Evolutionary conservation across 257 asterid genomes (phyloP).

Genomic region (Nicotiana paniculata): DNA sequence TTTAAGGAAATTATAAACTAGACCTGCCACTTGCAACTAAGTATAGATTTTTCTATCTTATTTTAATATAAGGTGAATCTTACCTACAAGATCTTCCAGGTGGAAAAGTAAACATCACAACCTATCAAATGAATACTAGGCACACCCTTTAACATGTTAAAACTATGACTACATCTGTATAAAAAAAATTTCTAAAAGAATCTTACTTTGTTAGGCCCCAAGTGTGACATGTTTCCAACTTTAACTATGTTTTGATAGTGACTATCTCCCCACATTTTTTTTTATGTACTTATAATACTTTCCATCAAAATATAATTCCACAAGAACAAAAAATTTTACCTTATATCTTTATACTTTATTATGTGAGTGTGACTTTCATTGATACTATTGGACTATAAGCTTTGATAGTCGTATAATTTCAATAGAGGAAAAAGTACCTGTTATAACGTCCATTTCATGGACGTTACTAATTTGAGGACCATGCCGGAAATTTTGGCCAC

Average conservation of each 20-base stretch:
- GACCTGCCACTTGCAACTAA: slow-evolving; percentile 21
- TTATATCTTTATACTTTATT: too few relatives aligned
- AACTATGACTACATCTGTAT: neutral
- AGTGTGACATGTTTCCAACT: slow-evolving; percentile 6
- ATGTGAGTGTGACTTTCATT: neutral
- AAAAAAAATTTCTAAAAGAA: neutral
- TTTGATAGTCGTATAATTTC: neutral
- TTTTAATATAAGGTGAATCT: slow-evolving; percentile 11
- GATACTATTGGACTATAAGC: neutral
- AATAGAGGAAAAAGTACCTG: slow-evolving; percentile 32
- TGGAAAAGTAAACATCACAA: neutral
- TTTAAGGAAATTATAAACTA: neutral
- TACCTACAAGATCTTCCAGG: slow-evolving; percentile 24
- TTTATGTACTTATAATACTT: neutral
- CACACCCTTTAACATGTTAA: neutral
- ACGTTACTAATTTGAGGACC: slow-evolving; percentile 80
- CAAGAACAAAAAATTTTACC: neutral
- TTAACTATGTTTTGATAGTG: slow-evolving; percentile 7
- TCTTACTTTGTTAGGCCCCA: neutral
- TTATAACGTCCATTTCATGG: slow-evolving; percentile 55
- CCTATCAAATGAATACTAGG: neutral
- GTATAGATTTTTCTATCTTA: neutral
- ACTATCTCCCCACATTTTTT: neutral
- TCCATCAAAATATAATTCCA: neutral
- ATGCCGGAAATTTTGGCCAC: slow-evolving; percentile 58